Evolutionary conservation across 2,329 filamentous ascomycete genomes (phyloP), one percentile per base, ranked within the genome.

Genomic region (Falciphora oryzae): DNA sequence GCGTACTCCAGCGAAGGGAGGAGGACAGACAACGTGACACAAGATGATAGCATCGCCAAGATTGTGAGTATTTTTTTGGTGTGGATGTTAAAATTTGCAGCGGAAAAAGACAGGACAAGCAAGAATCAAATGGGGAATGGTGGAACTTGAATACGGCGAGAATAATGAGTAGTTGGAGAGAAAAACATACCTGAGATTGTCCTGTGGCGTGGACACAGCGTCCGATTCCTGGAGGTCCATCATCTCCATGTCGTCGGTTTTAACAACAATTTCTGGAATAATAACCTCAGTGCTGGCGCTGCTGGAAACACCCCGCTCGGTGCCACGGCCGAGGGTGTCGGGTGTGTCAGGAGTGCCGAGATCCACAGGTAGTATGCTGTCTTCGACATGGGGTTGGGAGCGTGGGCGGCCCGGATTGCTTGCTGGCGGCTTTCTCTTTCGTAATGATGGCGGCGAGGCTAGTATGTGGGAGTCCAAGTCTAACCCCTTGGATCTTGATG

Each of bases 201-300:
- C 53, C 50, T 25, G 50, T 11, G 58, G 58, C n/a, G 57, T 57
- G 10, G 61, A 58, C 27, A 59, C 28, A 27, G 56, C 22, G 28
- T 58, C 56, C 5, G 50, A 62, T 11, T 57, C 32, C 29, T 71
- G 72, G 28, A 72, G 65, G 31, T 75, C 73, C 73, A 77, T 75
- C 28, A 67, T 65, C 27, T 78, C 74, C 73, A 79, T 78, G 18
- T 76, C 72, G 64, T 76, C 78, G 35, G 78, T 79, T 74, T 78
- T 79, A 25, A 81, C 80, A 5, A 80, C 70, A 31, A 81, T 81
- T 66, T 79, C 79, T 4, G 76, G 73, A 4, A 74, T 76, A 44
- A 76, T 75, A 53, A 79, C 75, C 60, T 73, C 72, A 16, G 63
- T 60, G 38, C 57, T 62, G 61, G 57, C 59, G 25, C 44, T n/a